Conservation (phyloP, 441 rosid genomes). For the Macaranga tanarius region DNA sequence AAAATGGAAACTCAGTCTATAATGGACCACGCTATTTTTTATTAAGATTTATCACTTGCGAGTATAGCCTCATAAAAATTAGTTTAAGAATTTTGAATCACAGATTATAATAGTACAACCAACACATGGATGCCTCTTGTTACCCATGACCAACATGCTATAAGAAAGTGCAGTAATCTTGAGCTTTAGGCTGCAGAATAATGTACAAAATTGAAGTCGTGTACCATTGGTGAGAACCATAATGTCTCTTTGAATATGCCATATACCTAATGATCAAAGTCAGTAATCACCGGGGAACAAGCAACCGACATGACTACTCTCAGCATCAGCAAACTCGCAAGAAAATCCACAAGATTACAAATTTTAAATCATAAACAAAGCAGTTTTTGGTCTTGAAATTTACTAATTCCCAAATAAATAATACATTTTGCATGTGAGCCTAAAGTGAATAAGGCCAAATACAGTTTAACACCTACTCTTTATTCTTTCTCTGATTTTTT, state of each 20-base stretch:
- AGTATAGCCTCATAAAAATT: no score
- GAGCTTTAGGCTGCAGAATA: no score
- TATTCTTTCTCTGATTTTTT: neutral
- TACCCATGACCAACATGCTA: no score
- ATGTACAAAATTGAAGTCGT: no score
- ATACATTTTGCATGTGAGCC: slow-evolving; percentile 26
- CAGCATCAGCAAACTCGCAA: slow-evolving; percentile 14
- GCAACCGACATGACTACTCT: slow-evolving; percentile 27
- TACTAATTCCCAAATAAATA: slow-evolving; percentile 1
- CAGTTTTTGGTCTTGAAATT: neutral
- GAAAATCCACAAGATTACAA: slow-evolving; percentile 13
- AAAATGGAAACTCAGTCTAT: no score
- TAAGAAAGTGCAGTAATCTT: no score
- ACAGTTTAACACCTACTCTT: neutral
- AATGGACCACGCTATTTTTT: no score
- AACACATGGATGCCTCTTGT: no score
- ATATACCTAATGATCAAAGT: neutral
- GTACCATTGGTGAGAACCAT: neutral
- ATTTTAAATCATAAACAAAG: slow-evolving; percentile 10
- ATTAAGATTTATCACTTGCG: no score
- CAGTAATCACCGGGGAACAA: slow-evolving; percentile 29
- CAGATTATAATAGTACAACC: no score
- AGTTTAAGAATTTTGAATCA: no score
- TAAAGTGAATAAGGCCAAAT: slow-evolving; percentile 15
- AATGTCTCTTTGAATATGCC: neutral